These are phyloP conservation scores for Rhododendron molle DNA, from an alignment of 148 eudicot genomes.

Conservation along the genomic window DNA sequence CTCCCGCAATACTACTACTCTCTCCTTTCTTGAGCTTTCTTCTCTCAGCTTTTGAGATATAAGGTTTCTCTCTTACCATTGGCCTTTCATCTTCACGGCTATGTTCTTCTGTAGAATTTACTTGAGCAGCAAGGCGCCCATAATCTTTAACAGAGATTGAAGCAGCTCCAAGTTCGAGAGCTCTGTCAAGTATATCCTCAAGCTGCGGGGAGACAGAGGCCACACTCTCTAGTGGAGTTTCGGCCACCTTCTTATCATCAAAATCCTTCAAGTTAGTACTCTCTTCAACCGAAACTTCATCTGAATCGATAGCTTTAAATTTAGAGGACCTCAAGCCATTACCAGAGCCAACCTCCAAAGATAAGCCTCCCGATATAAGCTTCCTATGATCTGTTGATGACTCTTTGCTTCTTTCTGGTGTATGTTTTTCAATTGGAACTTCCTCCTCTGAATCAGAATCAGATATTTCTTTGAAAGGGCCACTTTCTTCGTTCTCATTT, in stretches of 20 bases:
- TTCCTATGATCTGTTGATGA: constrained; percentile 20
- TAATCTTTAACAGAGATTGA: constrained; percentile 43
- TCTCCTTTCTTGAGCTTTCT: constrained; percentile 83
- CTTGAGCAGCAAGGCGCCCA: constrained; percentile 42
- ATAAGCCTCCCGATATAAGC: constrained; percentile 13
- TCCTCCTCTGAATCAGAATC: constrained; percentile 72
- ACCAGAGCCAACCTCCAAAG: constrained; percentile 9
- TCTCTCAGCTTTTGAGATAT: constrained; percentile 87
- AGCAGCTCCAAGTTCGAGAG: constrained; percentile 91
- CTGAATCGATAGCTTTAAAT: constrained; percentile 22
- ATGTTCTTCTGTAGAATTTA: constrained; percentile 26
- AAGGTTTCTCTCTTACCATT: constrained; percentile 63
- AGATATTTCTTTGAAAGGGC: constrained; percentile 37
- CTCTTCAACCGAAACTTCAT: constrained; percentile 28
- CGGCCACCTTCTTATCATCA: constrained; percentile 24
- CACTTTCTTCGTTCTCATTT: constrained; percentile 43
- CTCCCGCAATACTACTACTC: constrained; percentile 35
- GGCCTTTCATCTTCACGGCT: constrained; percentile 34
- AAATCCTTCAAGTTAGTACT: constrained; percentile 4
- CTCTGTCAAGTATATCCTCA: constrained; percentile 90
- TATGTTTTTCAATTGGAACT: constrained; percentile 26
- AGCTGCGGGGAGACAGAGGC: constrained; percentile 45
- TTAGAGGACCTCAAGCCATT: constrained; percentile 20
- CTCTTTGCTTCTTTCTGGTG: constrained; percentile 14
- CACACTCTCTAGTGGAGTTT: constrained; percentile 26